Conservation (phyloP, 1,139 yeast genomes). For the Suhomyces kunorum region DNA sequence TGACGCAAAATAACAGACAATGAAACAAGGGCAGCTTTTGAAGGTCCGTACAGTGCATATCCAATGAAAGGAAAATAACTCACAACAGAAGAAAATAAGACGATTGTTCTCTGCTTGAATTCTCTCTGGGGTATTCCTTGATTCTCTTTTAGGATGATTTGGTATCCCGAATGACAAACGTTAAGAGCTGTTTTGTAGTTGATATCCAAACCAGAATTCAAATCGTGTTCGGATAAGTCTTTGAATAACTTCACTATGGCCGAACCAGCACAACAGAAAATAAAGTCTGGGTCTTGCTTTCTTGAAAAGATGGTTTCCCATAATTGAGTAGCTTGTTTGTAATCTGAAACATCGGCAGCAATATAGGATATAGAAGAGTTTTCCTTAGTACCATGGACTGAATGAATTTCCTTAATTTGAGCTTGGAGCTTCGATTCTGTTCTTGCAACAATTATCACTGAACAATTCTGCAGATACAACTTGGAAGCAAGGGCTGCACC, state of each 20-base stretch:
- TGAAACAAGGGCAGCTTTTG: conserved; percentile 78
- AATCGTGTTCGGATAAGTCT: conserved; percentile 61
- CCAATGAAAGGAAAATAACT: conserved; percentile 90
- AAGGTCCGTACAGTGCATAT: conserved; percentile 85
- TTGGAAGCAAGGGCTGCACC: conserved; percentile 77
- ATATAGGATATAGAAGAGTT: conserved; percentile 46
- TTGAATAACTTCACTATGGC: conserved; percentile 77
- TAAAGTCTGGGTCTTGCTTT: conserved; percentile 61
- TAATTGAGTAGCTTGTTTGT: conserved; percentile 46
- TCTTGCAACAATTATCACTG: conserved; percentile 75
- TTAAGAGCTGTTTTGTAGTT: conserved; percentile 77
- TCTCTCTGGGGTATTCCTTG: conserved; percentile 8
- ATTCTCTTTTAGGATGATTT: conserved; percentile 29
- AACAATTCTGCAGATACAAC: conserved; percentile 57
- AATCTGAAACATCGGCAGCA: conserved; percentile 67
- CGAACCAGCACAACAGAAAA: conserved; percentile 87
- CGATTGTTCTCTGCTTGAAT: conserved; percentile 54
- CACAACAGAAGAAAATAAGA: conserved; percentile 77
- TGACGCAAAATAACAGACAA: conserved; percentile 78
- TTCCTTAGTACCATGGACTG: conserved; percentile 12
- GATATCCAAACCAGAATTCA: conserved; percentile 60
- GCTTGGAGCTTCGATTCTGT: conserved; percentile 55
- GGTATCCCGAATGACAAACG: conserved; percentile 63
- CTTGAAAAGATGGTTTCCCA: conserved; percentile 32
- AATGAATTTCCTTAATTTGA: conserved; percentile 47